phyloP scores from a whole-genome alignment of 306 rosid genomes.

The Malus sylvestris region DNA sequence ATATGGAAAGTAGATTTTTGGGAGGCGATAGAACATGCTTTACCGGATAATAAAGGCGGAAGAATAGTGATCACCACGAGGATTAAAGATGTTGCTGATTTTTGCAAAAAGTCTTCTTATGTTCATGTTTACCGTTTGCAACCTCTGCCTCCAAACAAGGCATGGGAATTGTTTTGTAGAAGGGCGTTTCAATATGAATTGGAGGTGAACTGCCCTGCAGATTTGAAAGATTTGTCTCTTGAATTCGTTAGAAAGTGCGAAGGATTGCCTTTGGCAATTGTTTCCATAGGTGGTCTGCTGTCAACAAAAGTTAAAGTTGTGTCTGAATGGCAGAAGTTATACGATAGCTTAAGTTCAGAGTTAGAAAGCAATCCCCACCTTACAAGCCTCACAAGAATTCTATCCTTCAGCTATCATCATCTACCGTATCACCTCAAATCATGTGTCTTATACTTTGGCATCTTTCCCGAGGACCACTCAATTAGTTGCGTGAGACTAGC shows the following conservation, averaged over 20 bases:
- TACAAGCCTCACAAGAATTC: not conserved
- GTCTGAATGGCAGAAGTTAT: not conserved
- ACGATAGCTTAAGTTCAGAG: not conserved
- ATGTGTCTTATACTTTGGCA: constrained; percentile 15
- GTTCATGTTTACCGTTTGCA: not conserved
- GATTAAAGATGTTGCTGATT: not conserved
- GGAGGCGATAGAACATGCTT: not conserved
- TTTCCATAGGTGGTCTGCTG: not conserved
- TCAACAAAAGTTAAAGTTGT: not conserved
- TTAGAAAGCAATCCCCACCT: constrained; percentile 5
- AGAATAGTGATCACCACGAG: constrained; percentile 10
- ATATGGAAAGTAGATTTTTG: constrained; percentile 3
- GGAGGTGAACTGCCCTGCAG: not conserved
- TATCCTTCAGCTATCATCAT: constrained; percentile 7
- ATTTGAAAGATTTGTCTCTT: not conserved
- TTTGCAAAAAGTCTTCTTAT: not conserved
- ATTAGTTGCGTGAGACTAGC: not conserved
- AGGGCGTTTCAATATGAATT: not conserved
- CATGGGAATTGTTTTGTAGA: constrained; percentile 9
- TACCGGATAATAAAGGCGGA: not conserved
- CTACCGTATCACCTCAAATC: constrained; percentile 19
- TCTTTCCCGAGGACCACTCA: not conserved
- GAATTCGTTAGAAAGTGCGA: not conserved
- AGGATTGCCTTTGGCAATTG: constrained; percentile 17
- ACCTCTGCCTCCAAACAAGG: not conserved